These are phyloP conservation scores for Trifolium subterraneum DNA, from an alignment of 306 rosid genomes.

Conservation along the genomic window DNA sequence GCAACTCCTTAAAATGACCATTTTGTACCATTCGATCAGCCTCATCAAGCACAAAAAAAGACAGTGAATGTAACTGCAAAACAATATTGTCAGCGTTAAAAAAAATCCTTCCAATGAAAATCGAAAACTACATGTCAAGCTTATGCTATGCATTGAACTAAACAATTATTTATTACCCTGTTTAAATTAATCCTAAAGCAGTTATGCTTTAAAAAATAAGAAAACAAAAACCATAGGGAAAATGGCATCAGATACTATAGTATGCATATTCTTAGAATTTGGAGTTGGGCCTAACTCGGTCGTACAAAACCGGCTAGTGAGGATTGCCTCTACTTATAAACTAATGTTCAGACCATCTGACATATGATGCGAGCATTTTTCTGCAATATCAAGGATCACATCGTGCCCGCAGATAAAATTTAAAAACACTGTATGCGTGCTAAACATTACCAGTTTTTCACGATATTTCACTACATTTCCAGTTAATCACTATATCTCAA, in stretches of 20 bases:
- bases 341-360: too few species aligned
- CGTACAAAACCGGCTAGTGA: too few species aligned
- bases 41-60: slow-evolving; percentile 95
- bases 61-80: slow-evolving; percentile 88
- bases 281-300: too few species aligned
- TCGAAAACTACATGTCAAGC: neutral
- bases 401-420: neutral
- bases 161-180: neutral
- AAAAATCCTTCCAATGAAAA: slow-evolving; percentile 28
- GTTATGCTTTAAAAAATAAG: slow-evolving; percentile 12
- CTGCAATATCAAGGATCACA: neutral
- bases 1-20: slow-evolving; percentile 93
- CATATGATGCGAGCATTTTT: neutral
- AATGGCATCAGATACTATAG: slow-evolving; percentile 13
- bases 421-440: neutral
- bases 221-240: neutral
- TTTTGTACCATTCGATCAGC: slow-evolving; percentile 96
- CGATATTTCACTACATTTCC: neutral
- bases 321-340: too few species aligned
- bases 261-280: too few species aligned
- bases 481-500: neutral
- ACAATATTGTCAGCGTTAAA: slow-evolving; percentile 39
- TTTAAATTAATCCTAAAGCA: slow-evolving; percentile 24
- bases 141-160: slow-evolving; percentile 33
- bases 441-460: slow-evolving; percentile 21